phyloP scores from a whole-genome alignment of 805 yeast species.

The Candida berthetii region DNA sequence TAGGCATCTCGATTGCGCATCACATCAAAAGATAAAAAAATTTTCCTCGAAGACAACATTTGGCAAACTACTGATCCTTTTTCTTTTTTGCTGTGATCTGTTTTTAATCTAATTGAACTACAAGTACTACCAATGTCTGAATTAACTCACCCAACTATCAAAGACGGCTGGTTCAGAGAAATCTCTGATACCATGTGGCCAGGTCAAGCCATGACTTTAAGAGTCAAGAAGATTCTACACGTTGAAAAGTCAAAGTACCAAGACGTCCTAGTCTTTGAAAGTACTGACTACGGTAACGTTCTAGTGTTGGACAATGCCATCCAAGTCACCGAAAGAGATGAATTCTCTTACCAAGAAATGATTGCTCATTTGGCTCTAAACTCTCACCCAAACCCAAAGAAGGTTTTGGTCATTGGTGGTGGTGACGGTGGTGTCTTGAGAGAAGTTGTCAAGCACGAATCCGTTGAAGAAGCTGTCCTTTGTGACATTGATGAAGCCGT shows the following conservation, averaged over 20 bases:
- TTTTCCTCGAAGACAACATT: too few relatives aligned
- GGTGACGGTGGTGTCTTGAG: slow-evolving; percentile 99
- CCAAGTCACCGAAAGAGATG: slow-evolving; percentile 96
- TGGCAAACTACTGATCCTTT: too few relatives aligned
- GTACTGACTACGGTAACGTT: slow-evolving; percentile 92
- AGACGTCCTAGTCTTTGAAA: slow-evolving; percentile 89
- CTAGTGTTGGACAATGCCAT: slow-evolving; percentile 91
- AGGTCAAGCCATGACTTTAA: slow-evolving; percentile 93
- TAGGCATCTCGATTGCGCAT: too few relatives aligned
- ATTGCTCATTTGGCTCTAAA: slow-evolving; percentile 88
- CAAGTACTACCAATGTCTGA: slow-evolving; percentile 21
- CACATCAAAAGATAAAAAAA: not conserved
- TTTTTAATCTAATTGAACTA: not conserved
- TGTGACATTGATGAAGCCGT: slow-evolving; percentile 97
- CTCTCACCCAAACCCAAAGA: slow-evolving; percentile 92
- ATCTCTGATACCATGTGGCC: slow-evolving; percentile 97
- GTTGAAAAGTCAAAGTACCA: slow-evolving; percentile 85
- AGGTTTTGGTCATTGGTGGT: slow-evolving; percentile 93
- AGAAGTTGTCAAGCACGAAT: slow-evolving; percentile 85
- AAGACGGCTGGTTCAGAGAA: slow-evolving; percentile 96
- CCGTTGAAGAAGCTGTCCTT: slow-evolving; percentile 82
- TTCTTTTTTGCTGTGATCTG: too few relatives aligned
- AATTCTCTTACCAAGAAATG: slow-evolving; percentile 98
- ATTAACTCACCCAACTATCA: slow-evolving; percentile 35
- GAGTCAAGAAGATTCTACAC: slow-evolving; percentile 82